Evolutionary conservation across 306 rosid species (phyloP), one percentile per base, ranked within the genome.

Genomic region (Cucumis sativus): DNA sequence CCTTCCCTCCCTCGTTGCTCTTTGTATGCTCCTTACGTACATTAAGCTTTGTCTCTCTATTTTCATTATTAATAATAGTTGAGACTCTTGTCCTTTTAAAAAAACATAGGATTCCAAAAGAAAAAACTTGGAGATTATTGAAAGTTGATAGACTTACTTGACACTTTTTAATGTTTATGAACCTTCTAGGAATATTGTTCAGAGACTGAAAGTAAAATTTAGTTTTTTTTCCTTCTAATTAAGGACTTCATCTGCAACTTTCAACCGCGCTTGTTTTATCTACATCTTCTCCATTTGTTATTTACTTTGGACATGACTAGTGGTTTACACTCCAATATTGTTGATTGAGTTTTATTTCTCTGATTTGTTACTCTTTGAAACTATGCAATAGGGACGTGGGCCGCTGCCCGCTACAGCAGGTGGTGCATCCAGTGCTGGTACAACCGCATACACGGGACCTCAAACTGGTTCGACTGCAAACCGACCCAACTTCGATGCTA

Each of bases 341-440:
- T 18, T 65, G 75, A 69, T 69, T 49, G 2, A 4, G 60, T 71
- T 51, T 49, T 47, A 25, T 21, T 8, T 49, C 8, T 49, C 59
- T 20, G 12, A 43, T 43, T 68, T 43, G 64, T 30, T 47, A 56
- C 63, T 59, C 25, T 35, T 18, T 75, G 15, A 37, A 78, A 81
- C 74, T 78, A 71, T 78, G 65, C 81, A 10, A 69, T 77, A 95
- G 97, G 98, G 91, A 83, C 91, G 87, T 25, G 88, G 79, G 55
- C 84, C 85, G 54, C 83, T 77, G 71, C 87, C 89, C 35, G 20
- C 86, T 9, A 49, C 83, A 30, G 71, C 77, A 51, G 78, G 80
- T 5, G 41, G 77, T 62, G 73, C 78, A 59, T 81, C 76, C 28
- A 83, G 68, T 17, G 81, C 49, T 13, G 56, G 60, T 23, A 78